Conservation (phyloP, 2,329 filamentous ascomycete species). For the Byssoonygena ceratinophila region DNA sequence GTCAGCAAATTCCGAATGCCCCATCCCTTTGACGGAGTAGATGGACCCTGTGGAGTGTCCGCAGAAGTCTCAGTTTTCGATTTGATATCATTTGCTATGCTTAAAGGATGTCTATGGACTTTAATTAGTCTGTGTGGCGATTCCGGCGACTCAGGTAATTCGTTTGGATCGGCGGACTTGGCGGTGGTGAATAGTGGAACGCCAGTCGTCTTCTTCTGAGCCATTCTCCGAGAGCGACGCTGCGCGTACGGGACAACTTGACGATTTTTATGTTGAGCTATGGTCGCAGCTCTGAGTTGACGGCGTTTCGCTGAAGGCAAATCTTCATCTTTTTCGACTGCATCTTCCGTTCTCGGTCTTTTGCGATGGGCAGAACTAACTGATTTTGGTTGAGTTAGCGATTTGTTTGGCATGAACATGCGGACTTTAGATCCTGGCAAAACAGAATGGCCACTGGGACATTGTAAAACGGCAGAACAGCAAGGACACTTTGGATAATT, state of each 20-base stretch:
- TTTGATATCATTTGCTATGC: not conserved
- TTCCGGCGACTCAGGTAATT: slow-evolving; percentile 14
- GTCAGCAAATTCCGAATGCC: slow-evolving; percentile 24
- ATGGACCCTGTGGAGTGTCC: slow-evolving; percentile 18
- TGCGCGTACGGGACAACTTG: slow-evolving; percentile 22
- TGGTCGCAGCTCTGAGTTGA: slow-evolving; percentile 1
- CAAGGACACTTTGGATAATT: slow-evolving; percentile 9
- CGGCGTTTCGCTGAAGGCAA: slow-evolving; percentile 3
- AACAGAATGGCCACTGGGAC: slow-evolving; percentile 14
- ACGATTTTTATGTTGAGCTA: slow-evolving; percentile 12
- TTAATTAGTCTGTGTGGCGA: not conserved
- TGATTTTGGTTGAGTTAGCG: not conserved
- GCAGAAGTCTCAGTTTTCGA: not conserved
- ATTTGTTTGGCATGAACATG: not conserved
- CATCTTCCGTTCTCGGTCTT: slow-evolving; percentile 4
- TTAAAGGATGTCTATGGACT: not conserved
- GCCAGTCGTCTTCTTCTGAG: slow-evolving; percentile 26
- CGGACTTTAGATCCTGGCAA: not conserved
- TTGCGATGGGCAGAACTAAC: slow-evolving; percentile 2
- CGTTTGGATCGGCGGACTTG: slow-evolving; percentile 25
- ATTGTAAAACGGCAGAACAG: slow-evolving; percentile 12
- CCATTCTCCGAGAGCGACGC: slow-evolving; percentile 24
- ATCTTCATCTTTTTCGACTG: not conserved
- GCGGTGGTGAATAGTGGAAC: slow-evolving; percentile 29
- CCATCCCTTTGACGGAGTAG: slow-evolving; percentile 22